phyloP scores from a whole-genome alignment of 768 basidiomycete genomes.

The Mycena olivaceomarginata region DNA sequence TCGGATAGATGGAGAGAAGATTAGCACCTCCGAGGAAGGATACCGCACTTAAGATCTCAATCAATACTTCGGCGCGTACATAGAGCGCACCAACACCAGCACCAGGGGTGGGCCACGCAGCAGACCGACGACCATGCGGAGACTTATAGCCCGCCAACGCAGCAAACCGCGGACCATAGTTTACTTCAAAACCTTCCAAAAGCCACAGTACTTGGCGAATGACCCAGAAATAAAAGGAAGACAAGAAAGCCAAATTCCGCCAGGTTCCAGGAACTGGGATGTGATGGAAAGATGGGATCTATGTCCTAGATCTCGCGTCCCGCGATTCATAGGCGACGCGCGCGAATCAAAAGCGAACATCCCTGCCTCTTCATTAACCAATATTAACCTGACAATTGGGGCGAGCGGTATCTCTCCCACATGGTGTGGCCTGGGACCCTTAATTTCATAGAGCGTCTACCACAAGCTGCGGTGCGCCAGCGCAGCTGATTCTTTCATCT shows the following conservation, averaged over 20 bases:
- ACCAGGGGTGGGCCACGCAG: no score
- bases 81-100: no score
- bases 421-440: neutral
- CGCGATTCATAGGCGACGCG: slow-evolving; percentile 22
- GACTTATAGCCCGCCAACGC: neutral
- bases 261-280: slow-evolving; percentile 33
- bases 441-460: neutral
- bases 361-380: neutral
- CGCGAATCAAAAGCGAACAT: slow-evolving; percentile 6
- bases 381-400: slow-evolving; percentile 9
- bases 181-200: neutral
- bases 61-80: no score
- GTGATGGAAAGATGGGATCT: slow-evolving; percentile 25
- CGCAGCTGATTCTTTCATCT: slow-evolving; percentile 2
- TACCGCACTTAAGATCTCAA: no score
- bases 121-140: slow-evolving; percentile 17
- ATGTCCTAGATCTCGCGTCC: slow-evolving; percentile 16
- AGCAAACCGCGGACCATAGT: slow-evolving; percentile 31
- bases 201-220: slow-evolving; percentile 12
- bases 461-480: neutral
- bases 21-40: no score
- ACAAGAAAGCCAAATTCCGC: slow-evolving; percentile 37
- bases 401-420: slow-evolving; percentile 18
- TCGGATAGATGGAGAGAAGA: no score
- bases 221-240: slow-evolving; percentile 6